Conservation (phyloP, 352 stramenopile genomes). For the Pythium oligandrum region DNA sequence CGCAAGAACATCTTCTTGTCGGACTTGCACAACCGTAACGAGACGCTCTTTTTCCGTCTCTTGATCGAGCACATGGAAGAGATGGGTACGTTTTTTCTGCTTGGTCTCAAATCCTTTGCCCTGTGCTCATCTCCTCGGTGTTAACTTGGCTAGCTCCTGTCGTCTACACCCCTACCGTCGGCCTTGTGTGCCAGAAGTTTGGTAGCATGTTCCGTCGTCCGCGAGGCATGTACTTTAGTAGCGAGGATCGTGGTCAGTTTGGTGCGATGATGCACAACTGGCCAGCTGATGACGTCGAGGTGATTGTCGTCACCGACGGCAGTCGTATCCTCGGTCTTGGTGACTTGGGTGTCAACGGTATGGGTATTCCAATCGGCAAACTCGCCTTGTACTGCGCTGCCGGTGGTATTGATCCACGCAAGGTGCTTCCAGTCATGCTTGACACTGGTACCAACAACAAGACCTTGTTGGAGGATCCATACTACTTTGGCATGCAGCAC, state of each 20-base stretch:
- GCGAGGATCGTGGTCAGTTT: conserved; percentile 88
- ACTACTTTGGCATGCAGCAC: conserved; percentile 94
- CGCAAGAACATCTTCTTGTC: conserved; percentile 92
- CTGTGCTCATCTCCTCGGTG: too few relatives aligned
- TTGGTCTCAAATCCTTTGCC: conserved; percentile 1
- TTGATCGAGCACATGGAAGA: conserved; percentile 89
- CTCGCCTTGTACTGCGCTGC: conserved; percentile 94
- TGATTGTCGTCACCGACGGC: conserved; percentile 97
- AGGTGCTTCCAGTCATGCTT: conserved; percentile 93
- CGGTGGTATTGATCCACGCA: conserved; percentile 92
- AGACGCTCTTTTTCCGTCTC: conserved; percentile 94
- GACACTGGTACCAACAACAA: conserved; percentile 98
- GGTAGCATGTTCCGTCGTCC: conserved; percentile 86
- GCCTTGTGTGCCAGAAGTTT: conserved; percentile 92
- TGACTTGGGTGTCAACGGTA: conserved; percentile 96
- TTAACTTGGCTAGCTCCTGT: conserved; percentile 69
- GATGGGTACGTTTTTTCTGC: conserved; percentile 66
- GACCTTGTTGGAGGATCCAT: conserved; percentile 89
- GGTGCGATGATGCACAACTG: conserved; percentile 94
- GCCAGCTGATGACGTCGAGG: conserved; percentile 94
- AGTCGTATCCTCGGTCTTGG: conserved; percentile 95
- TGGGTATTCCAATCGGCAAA: conserved; percentile 98
- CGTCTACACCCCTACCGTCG: conserved; percentile 98
- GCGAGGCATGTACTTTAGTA: conserved; percentile 94
- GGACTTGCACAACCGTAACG: conserved; percentile 95